Percentiles rank a stretch among this genome's conserved stretches.
Conservation (phyloP, 164 flowering plant genomes). For the Macadamia tetraphylla region DNA sequence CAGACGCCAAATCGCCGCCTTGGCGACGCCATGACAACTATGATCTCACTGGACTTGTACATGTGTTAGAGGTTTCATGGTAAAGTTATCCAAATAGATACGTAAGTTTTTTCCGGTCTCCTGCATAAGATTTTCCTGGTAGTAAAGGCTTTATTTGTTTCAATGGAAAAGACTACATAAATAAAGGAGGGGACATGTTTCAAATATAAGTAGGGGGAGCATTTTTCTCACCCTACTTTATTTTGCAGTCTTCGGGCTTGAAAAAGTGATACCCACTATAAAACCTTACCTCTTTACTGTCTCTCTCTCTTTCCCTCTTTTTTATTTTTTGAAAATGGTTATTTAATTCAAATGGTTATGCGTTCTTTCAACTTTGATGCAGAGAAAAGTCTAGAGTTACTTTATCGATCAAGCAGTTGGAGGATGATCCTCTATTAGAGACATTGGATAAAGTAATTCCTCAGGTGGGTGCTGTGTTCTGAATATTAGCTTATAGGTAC, state of each 20-base stretch:
- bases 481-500: neutral
- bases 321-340: neutral
- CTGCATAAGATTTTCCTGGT: too few relatives aligned
- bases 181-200: too few relatives aligned
- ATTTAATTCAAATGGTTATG: slow-evolving; percentile 1
- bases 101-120: slow-evolving; percentile 36
- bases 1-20: too few relatives aligned
- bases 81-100: slow-evolving; percentile 59
- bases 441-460: slow-evolving; percentile 89
- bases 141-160: too few relatives aligned
- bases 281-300: too few relatives aligned
- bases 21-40: too few relatives aligned
- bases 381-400: slow-evolving; percentile 68
- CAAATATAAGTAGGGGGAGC: too few relatives aligned
- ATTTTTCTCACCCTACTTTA: too few relatives aligned
- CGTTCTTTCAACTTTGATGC: slow-evolving; percentile 18
- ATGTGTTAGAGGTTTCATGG: slow-evolving; percentile 95
- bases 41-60: slow-evolving; percentile 76
- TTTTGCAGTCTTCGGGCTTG: too few relatives aligned
- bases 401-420: slow-evolving; percentile 81
- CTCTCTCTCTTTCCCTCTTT: neutral
- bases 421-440: slow-evolving; percentile 88
- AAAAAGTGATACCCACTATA: too few relatives aligned
- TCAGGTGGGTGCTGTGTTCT: slow-evolving; percentile 40
- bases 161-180: too few relatives aligned